Evolutionary conservation across 257 asterid species (phyloP).

Genomic region (Scutellaria baicalensis): DNA sequence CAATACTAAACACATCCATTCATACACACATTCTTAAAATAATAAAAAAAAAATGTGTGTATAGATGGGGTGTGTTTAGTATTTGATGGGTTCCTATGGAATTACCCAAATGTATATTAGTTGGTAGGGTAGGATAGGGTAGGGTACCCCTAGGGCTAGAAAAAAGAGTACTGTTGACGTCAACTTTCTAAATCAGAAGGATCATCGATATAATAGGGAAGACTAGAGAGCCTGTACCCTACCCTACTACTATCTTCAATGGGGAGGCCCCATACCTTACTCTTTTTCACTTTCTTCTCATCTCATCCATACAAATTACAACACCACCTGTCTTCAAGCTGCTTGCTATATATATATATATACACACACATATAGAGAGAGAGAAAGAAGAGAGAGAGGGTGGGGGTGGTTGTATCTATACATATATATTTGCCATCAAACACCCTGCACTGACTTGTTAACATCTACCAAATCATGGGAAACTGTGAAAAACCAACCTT

Average conservation of each 20-base stretch:
- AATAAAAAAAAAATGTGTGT: too few species aligned
- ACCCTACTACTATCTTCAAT: not conserved
- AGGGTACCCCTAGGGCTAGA: constrained; percentile 14
- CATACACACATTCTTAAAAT: too few species aligned
- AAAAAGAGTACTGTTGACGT: constrained; percentile 23
- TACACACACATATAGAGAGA: not conserved
- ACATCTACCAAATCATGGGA: constrained; percentile 27
- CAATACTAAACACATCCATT: too few species aligned
- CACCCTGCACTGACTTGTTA: constrained; percentile 19
- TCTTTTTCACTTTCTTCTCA: not conserved
- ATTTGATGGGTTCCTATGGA: too few species aligned
- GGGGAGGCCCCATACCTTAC: constrained; percentile 3
- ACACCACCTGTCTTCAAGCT: constrained; percentile 8
- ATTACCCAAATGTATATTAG: too few species aligned
- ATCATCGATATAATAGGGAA: constrained; percentile 4
- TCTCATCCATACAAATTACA: not conserved
- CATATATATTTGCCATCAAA: constrained; percentile 9
- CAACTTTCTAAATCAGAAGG: constrained; percentile 10
- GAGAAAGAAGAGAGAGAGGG: not conserved
- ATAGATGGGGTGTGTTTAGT: too few species aligned
- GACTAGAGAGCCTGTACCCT: not conserved
- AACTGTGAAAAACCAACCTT: constrained; percentile 29
- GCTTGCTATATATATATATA: not conserved
- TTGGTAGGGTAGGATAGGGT: too few species aligned
- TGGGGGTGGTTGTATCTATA: too few species aligned